Evolutionary conservation across 495 filamentous ascomycete species (phyloP).

Genomic region (Hapsidospora chrysogenum): DNA sequence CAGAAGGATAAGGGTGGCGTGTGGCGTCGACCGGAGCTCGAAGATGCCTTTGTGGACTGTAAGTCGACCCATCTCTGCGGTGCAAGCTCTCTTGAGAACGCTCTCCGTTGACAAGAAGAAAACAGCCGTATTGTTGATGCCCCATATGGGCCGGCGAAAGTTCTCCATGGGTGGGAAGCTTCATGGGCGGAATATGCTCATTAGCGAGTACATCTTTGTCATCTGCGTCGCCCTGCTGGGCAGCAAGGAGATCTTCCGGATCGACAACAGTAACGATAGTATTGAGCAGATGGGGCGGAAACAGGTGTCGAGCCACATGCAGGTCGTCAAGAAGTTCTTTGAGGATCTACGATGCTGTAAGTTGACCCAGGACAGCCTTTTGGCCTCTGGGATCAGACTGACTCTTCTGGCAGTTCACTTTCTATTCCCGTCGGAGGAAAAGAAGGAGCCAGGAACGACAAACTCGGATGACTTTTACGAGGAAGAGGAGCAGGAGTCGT

Average conservation of each 20-base stretch:
- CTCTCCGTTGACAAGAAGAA: neutral
- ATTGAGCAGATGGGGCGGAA: constrained; percentile 46
- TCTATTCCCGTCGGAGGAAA: constrained; percentile 22
- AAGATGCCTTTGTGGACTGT: constrained; percentile 87
- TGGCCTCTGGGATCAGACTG: neutral
- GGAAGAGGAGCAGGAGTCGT: constrained; percentile 26
- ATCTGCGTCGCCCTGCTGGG: constrained; percentile 3
- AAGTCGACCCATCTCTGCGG: constrained; percentile 9
- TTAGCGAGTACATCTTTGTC: constrained; percentile 57
- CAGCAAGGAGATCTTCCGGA: constrained; percentile 14
- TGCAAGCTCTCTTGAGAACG: constrained; percentile 4
- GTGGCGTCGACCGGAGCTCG: constrained; percentile 29
- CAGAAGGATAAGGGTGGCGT: constrained; percentile 3
- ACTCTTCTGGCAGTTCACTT: constrained; percentile 23
- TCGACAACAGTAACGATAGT: constrained; percentile 33
- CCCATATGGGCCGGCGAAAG: constrained; percentile 70
- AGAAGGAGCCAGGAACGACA: constrained; percentile 9
- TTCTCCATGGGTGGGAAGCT: constrained; percentile 51
- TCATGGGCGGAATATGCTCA: constrained; percentile 82
- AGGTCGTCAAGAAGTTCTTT: constrained; percentile 76
- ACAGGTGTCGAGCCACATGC: constrained; percentile 91
- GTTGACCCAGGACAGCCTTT: constrained; percentile 1
- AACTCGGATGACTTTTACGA: constrained; percentile 9
- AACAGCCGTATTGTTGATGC: constrained; percentile 63
- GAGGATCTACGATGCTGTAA: constrained; percentile 21